Base-by-base conservation (phyloP, 164 flowering plant genomes). In the Malania oleifera region DNA sequence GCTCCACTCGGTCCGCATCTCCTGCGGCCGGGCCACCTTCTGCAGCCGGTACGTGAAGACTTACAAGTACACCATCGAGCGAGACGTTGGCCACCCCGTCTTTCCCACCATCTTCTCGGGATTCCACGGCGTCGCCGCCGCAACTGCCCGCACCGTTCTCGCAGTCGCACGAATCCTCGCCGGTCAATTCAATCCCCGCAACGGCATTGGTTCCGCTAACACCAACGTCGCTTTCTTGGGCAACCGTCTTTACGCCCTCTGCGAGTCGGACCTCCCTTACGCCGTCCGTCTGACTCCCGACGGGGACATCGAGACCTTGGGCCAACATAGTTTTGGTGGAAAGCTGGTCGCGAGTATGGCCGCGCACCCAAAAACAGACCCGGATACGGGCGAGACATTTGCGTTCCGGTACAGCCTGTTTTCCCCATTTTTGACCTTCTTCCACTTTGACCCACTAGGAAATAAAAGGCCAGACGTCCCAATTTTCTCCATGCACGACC, bases 321-420 rank as follows among this genome's bases (percentile, higher is more conserved):
- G 46, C 22, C 5, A 22, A 10, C 7, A 24, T 14, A 35, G 43
- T 31, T 57, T 52, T 17, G 29, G 50, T 14, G 52, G 40, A 18
- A 22, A 40, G 20, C 40, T 28, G 12, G 31, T 41, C 26, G 5
- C 18, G 7, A 65, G 13, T 52, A 65, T 65, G 68, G 58, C 62
- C 7, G 68, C 68, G 5, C 68, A 65, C 56, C 72, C 72, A 0
- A 69, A 69, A 43, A 20, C 59, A 2, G 68, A 69, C 54, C 40
- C 52, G 5, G 60, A 44, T 17, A 44, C 63, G 0, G 54, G 54
- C 2, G 72, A 68, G 51, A 12, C 52, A 7, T 69, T 63, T n/a
- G 72, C 67, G 15, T 69, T 69, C 35, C 17, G 59, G 2, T 37
- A 18, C 54, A 24, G 47, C 43, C 45, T 26, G 0, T 2, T 59